These are phyloP conservation scores for Cyberlindnera euphorbiiphila DNA, from an alignment of 805 yeast species.

Conservation along the genomic window DNA sequence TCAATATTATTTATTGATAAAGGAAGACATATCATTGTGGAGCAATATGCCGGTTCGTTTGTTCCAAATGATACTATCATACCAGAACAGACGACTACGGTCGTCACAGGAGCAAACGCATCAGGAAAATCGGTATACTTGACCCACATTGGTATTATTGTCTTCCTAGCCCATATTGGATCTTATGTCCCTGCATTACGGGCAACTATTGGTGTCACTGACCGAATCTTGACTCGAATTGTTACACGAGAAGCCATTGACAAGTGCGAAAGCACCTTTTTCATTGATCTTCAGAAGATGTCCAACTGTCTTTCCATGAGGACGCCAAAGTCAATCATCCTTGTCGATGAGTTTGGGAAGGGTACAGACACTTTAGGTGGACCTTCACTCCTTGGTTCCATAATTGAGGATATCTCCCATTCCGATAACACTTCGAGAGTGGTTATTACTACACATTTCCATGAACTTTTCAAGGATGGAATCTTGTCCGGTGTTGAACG, in stretches of 20 bases:
- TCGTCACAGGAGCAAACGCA: conserved; percentile 48
- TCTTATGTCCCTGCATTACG: conserved; percentile 48
- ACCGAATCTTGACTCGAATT: conserved; percentile 44
- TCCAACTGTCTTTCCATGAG: conserved; percentile 37
- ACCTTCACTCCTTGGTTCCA: conserved; percentile 40
- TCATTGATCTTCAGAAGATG: conserved; percentile 45
- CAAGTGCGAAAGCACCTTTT: conserved; percentile 44
- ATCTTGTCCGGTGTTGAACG: conserved; percentile 21
- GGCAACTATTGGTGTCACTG: conserved; percentile 45
- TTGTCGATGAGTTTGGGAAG: conserved; percentile 53
- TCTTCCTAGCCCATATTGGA: conserved; percentile 50
- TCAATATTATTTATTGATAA: conserved; percentile 30
- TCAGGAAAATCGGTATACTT: conserved; percentile 53
- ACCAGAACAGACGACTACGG: conserved; percentile 25
- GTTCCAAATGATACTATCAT: conserved; percentile 41
- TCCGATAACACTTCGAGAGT: conserved; percentile 24
- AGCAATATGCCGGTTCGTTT: conserved; percentile 34
- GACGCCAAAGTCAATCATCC: conserved; percentile 39
- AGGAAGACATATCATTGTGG: conserved; percentile 48
- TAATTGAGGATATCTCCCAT: conserved; percentile 27
- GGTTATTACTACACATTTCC: conserved; percentile 41
- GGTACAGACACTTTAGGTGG: conserved; percentile 48
- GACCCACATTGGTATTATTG: conserved; percentile 44
- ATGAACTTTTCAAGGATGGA: conserved; percentile 34
- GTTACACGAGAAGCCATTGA: conserved; percentile 37